These are phyloP conservation scores for Eucalyptus curtisii DNA, from an alignment of 345 rosid genomes.

Conservation along the genomic window DNA sequence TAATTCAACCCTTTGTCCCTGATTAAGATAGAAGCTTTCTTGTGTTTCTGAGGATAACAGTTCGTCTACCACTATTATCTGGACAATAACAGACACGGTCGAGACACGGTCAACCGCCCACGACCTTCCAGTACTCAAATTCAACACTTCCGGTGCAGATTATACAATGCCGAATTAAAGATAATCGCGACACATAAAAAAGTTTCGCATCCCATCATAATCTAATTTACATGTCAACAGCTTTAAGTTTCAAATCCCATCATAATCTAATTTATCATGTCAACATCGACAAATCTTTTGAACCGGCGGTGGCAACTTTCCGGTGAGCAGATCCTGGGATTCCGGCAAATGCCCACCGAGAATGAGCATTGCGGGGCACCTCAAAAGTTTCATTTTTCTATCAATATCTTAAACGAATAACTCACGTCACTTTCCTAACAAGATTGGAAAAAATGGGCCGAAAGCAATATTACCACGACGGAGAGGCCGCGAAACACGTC, in stretches of 20 bases:
- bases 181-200: background rate
- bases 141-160: background rate
- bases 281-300: background rate
- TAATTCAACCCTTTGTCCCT: background rate
- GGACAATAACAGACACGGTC: background rate
- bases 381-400: background rate
- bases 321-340: background rate
- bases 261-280: background rate
- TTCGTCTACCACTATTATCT: background rate
- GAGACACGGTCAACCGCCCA: background rate
- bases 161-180: background rate
- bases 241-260: background rate
- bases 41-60: background rate
- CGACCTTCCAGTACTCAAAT: background rate
- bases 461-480: background rate
- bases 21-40: background rate
- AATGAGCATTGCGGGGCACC: background rate
- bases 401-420: background rate
- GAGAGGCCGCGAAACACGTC: conserved; percentile 7
- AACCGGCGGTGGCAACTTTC: background rate
- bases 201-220: background rate
- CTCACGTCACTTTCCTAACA: background rate
- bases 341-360: background rate
- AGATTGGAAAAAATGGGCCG: background rate
- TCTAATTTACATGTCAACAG: background rate